Conservation (phyloP, 257 asterid genomes). For the Lycium barbarum region DNA sequence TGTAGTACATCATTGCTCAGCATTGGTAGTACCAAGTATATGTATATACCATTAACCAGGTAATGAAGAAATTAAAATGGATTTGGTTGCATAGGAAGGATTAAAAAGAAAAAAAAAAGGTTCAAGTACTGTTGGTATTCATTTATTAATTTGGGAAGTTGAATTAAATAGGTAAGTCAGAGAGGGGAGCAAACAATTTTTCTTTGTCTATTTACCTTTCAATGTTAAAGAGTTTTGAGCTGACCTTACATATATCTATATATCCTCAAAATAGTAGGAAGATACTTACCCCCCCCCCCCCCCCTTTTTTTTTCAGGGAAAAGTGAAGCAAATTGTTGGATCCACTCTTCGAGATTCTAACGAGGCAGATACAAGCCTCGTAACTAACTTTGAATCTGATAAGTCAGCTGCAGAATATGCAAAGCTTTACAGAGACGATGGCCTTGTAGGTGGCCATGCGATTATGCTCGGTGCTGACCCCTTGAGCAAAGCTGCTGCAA, state of each 20-base stretch:
- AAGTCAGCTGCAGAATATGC: conserved; percentile 93
- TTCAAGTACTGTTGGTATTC: not conserved
- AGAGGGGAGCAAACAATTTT: not conserved
- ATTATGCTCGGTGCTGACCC: conserved; percentile 99
- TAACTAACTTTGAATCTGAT: conserved; percentile 91
- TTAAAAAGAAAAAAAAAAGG: not conserved
- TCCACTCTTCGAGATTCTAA: conserved; percentile 86
- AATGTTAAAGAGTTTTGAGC: not conserved
- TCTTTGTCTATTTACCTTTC: not conserved
- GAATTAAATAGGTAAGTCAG: not conserved
- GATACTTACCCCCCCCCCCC: too few relatives aligned
- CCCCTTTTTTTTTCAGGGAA: conserved; percentile 75
- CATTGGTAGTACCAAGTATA: not conserved
- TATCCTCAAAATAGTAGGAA: not conserved
- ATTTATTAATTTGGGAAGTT: not conserved
- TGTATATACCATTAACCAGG: conserved; percentile 15
- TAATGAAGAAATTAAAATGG: not conserved
- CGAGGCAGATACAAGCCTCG: conserved; percentile 70
- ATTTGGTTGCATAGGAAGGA: conserved; percentile 21
- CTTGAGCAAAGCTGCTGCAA: conserved; percentile 76
- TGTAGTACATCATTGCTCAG: conserved; percentile 7
- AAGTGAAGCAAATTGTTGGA: conserved; percentile 98
- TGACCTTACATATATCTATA: not conserved
- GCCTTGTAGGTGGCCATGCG: conserved; percentile 91
- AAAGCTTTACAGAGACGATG: conserved; percentile 75